Percentiles rank a stretch among this genome's conserved stretches.
Evolutionary conservation across 139 green algal genomes (phyloP).

Genomic region (Chlamydomonas schloesseri): DNA sequence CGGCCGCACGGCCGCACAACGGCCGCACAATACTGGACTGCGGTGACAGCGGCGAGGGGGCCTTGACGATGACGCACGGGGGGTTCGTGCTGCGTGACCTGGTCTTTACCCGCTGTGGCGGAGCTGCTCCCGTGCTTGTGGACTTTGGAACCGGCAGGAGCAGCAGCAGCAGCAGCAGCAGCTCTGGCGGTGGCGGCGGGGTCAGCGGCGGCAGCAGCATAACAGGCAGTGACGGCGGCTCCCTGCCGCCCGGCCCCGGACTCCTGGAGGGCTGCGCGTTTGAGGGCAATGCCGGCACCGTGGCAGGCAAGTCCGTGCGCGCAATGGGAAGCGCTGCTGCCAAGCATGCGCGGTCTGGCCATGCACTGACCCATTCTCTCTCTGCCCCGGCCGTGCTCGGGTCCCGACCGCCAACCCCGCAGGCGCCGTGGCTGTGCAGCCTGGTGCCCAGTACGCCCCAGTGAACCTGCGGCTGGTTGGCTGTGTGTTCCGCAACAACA

Average conservation of each 20-base stretch:
- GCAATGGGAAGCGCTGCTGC: background rate
- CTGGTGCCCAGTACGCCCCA: too few relatives aligned
- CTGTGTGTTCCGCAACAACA: constrained; percentile 1
- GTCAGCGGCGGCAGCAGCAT: too few relatives aligned
- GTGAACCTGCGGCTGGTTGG: background rate
- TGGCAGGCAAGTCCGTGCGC: too few relatives aligned
- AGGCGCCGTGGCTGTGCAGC: constrained; percentile 7
- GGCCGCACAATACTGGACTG: background rate
- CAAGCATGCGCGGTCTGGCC: background rate
- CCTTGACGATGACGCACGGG: background rate
- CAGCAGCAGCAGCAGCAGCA: too few relatives aligned
- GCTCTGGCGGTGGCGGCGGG: too few relatives aligned
- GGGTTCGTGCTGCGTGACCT: constrained; percentile 3
- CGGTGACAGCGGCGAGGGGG: background rate
- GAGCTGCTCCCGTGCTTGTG: background rate
- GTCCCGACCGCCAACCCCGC: too few relatives aligned
- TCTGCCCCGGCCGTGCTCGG: too few relatives aligned
- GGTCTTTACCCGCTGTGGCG: background rate
- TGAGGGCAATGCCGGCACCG: background rate
- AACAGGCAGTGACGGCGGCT: too few relatives aligned
- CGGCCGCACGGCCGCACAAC: background rate
- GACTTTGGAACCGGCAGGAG: background rate
- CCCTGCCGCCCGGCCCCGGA: background rate
- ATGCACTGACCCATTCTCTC: too few relatives aligned
- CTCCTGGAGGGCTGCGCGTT: background rate